Percentiles rank a stretch among this genome's conserved stretches.
Evolutionary conservation across 108 stramenopile species (phyloP).

Genomic region (Cyclotella kingstonii): DNA sequence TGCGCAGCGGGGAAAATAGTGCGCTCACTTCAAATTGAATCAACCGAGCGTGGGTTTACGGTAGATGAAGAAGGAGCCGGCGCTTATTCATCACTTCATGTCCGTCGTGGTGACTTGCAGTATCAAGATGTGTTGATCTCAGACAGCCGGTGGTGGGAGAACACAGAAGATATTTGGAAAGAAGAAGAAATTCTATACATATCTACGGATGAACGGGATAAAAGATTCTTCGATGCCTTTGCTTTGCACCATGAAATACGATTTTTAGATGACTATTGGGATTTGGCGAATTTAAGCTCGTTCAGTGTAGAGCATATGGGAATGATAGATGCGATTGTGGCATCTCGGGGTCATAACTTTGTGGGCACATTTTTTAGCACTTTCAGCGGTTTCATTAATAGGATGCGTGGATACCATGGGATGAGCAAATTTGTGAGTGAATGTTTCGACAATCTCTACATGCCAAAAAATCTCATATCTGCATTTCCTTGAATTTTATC

Average conservation of each 20-base stretch:
- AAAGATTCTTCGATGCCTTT: slow-evolving; percentile 77
- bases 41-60: slow-evolving; percentile 39
- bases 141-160: slow-evolving; percentile 11
- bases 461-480: too few relatives aligned
- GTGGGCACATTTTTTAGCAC: slow-evolving; percentile 90
- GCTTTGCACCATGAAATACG: slow-evolving; percentile 59
- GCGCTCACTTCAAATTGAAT: slow-evolving; percentile 70
- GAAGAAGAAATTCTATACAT: slow-evolving; percentile 63
- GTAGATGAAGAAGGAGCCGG: slow-evolving; percentile 73
- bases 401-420: slow-evolving; percentile 81
- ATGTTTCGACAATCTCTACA: too few relatives aligned
- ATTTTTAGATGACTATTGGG: slow-evolving; percentile 84
- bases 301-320: slow-evolving; percentile 87
- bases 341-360: slow-evolving; percentile 82
- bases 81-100: slow-evolving; percentile 78
- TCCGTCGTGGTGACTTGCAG: slow-evolving; percentile 71
- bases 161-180: slow-evolving; percentile 65
- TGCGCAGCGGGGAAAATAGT: slow-evolving; percentile 91
- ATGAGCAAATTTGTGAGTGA: slow-evolving; percentile 66
- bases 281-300: slow-evolving; percentile 56
- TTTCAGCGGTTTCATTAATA: slow-evolving; percentile 86
- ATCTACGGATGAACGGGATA: slow-evolving; percentile 81
- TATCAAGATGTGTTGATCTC: background rate
- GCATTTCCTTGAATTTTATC: too few relatives aligned
- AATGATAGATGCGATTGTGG: slow-evolving; percentile 94